Percentiles rank a stretch among this genome's conserved stretches.
These are phyloP conservation scores for Parastagonospora nodorum DNA, from an alignment of 2,329 filamentous ascomycete genomes.

Conservation along the genomic window DNA sequence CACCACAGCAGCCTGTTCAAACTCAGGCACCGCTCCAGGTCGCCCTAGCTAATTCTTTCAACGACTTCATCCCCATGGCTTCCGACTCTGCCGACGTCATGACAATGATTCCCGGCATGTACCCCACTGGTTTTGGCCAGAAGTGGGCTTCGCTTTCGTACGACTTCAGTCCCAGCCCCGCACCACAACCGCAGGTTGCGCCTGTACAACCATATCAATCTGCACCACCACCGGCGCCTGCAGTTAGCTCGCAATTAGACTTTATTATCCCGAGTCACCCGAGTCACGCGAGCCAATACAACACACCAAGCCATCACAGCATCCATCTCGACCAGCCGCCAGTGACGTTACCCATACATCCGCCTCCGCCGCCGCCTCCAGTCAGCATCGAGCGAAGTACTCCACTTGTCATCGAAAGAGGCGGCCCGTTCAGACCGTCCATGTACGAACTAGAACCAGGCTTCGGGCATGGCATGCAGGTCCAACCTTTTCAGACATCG, in stretches of 20 bases:
- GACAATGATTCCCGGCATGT: conserved; percentile 54
- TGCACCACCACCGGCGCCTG: conserved; percentile 31
- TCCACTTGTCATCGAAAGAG: conserved; percentile 37
- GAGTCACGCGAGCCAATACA: conserved; percentile 34
- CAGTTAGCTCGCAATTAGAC: conserved; percentile 39
- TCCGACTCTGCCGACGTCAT: conserved; percentile 42
- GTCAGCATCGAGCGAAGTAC: conserved; percentile 37
- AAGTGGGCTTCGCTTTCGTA: conserved; percentile 43
- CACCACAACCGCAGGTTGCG: conserved; percentile 37
- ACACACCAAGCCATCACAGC: conserved; percentile 30
- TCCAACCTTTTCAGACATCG: conserved; percentile 54
- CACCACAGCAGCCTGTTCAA: conserved; percentile 31
- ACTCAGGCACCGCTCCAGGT: conserved; percentile 40
- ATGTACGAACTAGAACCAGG: conserved; percentile 52
- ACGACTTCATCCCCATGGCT: conserved; percentile 49
- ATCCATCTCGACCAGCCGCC: conserved; percentile 41
- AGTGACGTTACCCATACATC: conserved; percentile 40
- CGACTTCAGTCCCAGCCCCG: conserved; percentile 41
- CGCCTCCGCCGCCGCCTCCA: conserved; percentile 25
- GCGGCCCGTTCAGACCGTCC: conserved; percentile 53
- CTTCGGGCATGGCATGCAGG: conserved; percentile 44
- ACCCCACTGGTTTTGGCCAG: conserved; percentile 42
- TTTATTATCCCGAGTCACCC: conserved; percentile 38
- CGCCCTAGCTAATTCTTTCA: conserved; percentile 43
- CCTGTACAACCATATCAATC: conserved; percentile 41